Evolutionary conservation across 2,329 filamentous ascomycete genomes (phyloP), one percentile per base, ranked within the genome.

Genomic region (Botryotinia globosa): DNA sequence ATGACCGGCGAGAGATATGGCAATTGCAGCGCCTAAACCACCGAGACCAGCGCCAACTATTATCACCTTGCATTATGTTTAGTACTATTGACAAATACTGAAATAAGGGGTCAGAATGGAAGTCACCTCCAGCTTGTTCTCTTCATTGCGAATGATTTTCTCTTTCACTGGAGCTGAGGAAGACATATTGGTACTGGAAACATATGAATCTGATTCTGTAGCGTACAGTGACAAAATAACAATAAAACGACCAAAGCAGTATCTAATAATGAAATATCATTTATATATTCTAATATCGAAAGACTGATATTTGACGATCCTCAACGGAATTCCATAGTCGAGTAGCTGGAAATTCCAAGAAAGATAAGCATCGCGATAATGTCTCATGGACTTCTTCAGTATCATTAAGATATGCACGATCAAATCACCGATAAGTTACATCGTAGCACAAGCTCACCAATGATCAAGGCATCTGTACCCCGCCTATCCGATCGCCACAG

Each of bases 21-120:
- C 73, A 25, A 80, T 80, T 59, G 79, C 78, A 29, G 84, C 82
- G 25, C 83, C 82, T 14, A 89, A 81, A 8, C 87, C 87, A 37
- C 86, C 85, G 32, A 89, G 82, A 9, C 87, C 87, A 16, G 86
- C 87, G n/a, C 87, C 87, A 32, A 87, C 83, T 39, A 89, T 80
- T 34, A 88, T 82, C 39, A 87, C 73, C 76, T 78, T 64, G 14
- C 16, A 22, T 42, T 22, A 16, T 56, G 39, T 39, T 58, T 70
- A 59, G 32, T 42, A 39, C 16, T 32, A 37, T n/a, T 12, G 64
- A 12, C 37, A 4, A 20, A 29, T 29, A 10, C 14, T 14, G 25
- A 22, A 20, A 20, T 10, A 29, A 20, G 1, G n/a, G 56, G 8
- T 7, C 9, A 42, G 29, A 1, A 34, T 48, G 18, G 22, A 20